Conservation (phyloP, 352 stramenopile genomes). For the Phytophthora boehmeriae region DNA sequence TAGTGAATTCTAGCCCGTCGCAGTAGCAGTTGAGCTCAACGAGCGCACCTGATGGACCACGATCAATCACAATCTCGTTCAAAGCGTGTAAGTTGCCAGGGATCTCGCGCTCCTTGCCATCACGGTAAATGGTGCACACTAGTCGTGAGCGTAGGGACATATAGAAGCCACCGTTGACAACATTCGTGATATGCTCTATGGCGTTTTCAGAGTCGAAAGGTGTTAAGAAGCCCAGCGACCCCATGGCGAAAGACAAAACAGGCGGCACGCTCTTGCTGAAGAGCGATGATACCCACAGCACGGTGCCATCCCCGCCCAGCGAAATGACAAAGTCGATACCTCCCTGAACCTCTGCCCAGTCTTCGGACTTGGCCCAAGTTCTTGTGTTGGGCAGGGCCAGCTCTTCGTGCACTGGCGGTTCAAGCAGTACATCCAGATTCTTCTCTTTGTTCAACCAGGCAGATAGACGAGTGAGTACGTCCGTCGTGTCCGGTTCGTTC, state of each 20-base stretch:
- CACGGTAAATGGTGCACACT: conserved; percentile 72
- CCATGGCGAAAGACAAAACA: conserved; percentile 95
- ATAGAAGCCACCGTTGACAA: conserved; percentile 86
- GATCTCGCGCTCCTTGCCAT: conserved; percentile 55
- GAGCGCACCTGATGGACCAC: conserved; percentile 89
- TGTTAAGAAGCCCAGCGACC: conserved; percentile 97
- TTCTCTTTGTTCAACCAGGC: conserved; percentile 81
- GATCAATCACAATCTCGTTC: conserved; percentile 99
- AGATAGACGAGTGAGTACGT: conserved; percentile 68
- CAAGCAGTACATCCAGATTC: conserved; percentile 72
- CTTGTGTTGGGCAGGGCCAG: conserved; percentile 54
- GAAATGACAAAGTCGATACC: conserved; percentile 93
- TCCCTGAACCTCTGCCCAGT: conserved; percentile 75
- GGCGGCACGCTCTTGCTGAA: conserved; percentile 93
- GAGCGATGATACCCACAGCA: conserved; percentile 89
- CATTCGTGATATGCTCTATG: conserved; percentile 68
- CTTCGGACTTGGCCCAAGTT: conserved; percentile 63
- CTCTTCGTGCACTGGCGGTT: conserved; percentile 77
- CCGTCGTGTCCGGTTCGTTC: conserved; percentile 76
- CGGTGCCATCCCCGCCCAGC: conserved; percentile 95
- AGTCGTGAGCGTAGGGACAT: conserved; percentile 83
- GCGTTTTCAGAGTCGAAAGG: conserved; percentile 87
- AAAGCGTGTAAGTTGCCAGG: conserved; percentile 91
- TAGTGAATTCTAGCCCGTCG: conserved; percentile 96
- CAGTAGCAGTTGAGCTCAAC: conserved; percentile 98